phyloP scores from a whole-genome alignment of 371 early-diverging fungal species.

The Coemansia sp. region DNA sequence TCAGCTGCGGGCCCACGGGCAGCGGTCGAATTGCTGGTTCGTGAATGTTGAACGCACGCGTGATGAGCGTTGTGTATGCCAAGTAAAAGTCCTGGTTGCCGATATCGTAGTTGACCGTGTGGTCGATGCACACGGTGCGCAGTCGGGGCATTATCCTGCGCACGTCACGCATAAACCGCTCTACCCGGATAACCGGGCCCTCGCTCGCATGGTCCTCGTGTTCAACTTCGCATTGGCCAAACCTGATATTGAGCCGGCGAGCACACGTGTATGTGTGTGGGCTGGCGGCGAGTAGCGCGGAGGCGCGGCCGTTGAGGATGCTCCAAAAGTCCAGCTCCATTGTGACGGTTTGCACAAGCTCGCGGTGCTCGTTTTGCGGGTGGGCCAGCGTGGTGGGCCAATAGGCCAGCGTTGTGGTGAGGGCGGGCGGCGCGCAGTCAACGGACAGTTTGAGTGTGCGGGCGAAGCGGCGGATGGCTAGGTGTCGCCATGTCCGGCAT shows the following conservation, averaged over 20 bases:
- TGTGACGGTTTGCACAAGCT: background rate
- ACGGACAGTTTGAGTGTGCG: background rate
- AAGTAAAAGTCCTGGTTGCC: background rate
- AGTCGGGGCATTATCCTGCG: background rate
- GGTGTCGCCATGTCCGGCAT: slow-evolving; percentile 8
- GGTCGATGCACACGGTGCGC: background rate
- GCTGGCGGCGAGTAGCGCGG: background rate
- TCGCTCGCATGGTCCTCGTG: background rate
- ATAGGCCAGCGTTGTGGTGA: background rate
- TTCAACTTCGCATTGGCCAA: background rate
- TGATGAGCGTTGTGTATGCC: background rate
- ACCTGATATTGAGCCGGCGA: background rate
- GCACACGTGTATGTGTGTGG: background rate
- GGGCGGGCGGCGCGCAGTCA: background rate
- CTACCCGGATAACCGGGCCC: background rate
- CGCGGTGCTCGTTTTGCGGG: background rate
- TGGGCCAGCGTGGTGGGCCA: slow-evolving; percentile 1
- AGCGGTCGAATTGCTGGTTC: background rate
- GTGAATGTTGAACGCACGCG: background rate
- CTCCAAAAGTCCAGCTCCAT: slow-evolving; percentile 10
- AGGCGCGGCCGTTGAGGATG: slow-evolving; percentile 6
- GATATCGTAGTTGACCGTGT: background rate
- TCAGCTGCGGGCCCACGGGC: slow-evolving; percentile 3
- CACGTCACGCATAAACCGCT: background rate
- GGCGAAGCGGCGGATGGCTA: background rate